Percentiles rank a stretch among this genome's conserved stretches.
These are phyloP conservation scores for Ensete glaucum DNA, from an alignment of 176 grass and related monocot genomes.

Conservation along the genomic window DNA sequence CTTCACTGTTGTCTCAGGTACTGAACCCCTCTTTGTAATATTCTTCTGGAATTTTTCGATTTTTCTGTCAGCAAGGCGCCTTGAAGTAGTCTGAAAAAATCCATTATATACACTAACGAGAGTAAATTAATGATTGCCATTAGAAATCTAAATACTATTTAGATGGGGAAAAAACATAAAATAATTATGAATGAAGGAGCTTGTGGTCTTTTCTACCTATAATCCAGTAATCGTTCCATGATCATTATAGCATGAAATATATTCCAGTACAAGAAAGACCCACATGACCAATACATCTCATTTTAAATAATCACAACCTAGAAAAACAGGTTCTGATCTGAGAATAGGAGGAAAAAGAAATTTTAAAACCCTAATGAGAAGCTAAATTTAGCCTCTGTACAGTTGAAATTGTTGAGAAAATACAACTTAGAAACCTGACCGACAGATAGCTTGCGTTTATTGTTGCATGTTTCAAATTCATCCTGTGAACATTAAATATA, in stretches of 20 bases:
- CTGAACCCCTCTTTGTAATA: constrained; percentile 64
- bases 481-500: neutral
- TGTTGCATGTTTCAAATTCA: neutral
- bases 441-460: neutral
- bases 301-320: too few relatives aligned
- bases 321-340: too few relatives aligned
- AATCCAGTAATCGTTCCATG: neutral
- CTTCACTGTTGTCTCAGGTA: constrained; percentile 62
- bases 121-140: neutral
- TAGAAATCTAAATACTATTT: neutral
- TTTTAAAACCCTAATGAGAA: too few relatives aligned
- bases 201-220: neutral
- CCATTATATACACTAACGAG: neutral
- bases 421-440: neutral
- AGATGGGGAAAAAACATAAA: neutral
- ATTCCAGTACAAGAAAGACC: too few relatives aligned
- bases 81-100: constrained; percentile 58
- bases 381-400: neutral
- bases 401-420: neutral
- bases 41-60: constrained; percentile 73
- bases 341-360: too few relatives aligned
- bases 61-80: constrained; percentile 59
- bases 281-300: too few relatives aligned
- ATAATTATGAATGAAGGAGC: neutral
- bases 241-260: neutral